A percentile compares a stretch with the other conserved stretches of the same genome.
Evolutionary conservation across 257 asterid species (phyloP).

Genomic region (Solanum chilense): DNA sequence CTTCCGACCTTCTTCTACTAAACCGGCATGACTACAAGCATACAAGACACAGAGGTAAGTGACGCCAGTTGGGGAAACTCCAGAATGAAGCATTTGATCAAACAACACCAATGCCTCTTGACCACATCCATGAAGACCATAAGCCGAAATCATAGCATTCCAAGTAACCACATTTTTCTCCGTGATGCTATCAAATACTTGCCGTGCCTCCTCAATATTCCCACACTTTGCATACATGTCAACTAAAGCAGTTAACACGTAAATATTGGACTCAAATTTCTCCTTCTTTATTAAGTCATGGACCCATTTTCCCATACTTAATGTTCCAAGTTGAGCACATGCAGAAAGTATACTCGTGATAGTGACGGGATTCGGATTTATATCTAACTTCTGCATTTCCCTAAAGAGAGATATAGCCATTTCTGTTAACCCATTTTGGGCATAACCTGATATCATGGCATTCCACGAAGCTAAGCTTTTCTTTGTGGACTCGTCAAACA

Average conservation of each 20-base stretch:
- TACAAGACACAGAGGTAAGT: constrained; percentile 61
- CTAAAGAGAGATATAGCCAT: constrained; percentile 61
- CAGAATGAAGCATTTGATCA: constrained; percentile 40
- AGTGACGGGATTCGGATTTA: constrained; percentile 72
- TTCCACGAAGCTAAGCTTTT: constrained; percentile 81
- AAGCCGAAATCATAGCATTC: constrained; percentile 86
- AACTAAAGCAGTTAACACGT: constrained; percentile 63
- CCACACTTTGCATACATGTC: constrained; percentile 94
- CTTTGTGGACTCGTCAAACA: constrained; percentile 55
- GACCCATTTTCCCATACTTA: constrained; percentile 75
- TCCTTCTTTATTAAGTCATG: constrained; percentile 51
- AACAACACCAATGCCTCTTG: constrained; percentile 45
- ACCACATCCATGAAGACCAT: constrained; percentile 83
- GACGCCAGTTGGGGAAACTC: constrained; percentile 48
- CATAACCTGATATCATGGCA: constrained; percentile 89
- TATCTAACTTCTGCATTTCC: constrained; percentile 70
- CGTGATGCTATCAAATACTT: constrained; percentile 37
- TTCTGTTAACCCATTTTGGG: constrained; percentile 73
- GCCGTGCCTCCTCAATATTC: constrained; percentile 56
- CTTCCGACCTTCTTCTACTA: constrained; percentile 71
- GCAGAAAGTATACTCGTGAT: constrained; percentile 80
- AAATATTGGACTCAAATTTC: constrained; percentile 46
- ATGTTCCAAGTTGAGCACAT: constrained; percentile 83
- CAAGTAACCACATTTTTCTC: constrained; percentile 75
- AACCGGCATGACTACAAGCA: constrained; percentile 91